Conservation (phyloP, 2,329 filamentous ascomycete species). For the Apiospora pterosperma region DNA sequence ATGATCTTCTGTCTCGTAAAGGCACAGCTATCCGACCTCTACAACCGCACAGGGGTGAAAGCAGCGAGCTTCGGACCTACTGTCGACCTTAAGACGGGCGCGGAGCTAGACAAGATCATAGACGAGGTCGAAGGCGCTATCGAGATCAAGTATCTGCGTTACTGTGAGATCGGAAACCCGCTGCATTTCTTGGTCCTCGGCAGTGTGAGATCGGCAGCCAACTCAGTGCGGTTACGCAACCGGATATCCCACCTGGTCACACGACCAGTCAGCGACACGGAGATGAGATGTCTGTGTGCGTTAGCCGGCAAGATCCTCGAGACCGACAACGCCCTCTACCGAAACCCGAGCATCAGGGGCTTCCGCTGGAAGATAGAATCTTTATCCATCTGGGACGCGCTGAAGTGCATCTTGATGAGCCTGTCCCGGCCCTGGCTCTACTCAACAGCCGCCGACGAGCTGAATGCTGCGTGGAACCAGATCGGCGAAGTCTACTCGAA, state of each 20-base stretch:
- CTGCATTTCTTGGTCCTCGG: constrained; percentile 18
- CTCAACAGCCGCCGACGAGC: not conserved
- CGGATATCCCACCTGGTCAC: constrained; percentile 8
- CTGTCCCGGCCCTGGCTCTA: not conserved
- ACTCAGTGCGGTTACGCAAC: constrained; percentile 18
- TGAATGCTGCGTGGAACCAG: not conserved
- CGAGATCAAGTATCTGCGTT: constrained; percentile 39
- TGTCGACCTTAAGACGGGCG: constrained; percentile 1
- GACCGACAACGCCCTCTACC: not conserved
- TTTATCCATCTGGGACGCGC: not conserved
- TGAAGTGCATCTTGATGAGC: not conserved
- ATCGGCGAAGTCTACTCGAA: not conserved
- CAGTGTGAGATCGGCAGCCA: constrained; percentile 13
- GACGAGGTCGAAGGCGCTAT: constrained; percentile 36
- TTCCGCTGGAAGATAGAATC: not conserved
- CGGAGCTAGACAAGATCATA: constrained; percentile 25
- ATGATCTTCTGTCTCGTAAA: constrained; percentile 31
- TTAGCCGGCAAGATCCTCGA: not conserved
- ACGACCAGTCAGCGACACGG: constrained; percentile 1
- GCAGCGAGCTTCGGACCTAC: not conserved
- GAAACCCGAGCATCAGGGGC: not conserved
- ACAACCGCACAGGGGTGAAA: constrained; percentile 10
- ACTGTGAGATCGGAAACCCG: constrained; percentile 35
- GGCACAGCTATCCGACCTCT: not conserved
- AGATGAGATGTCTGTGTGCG: not conserved